Evolutionary conservation across 768 basidiomycete genomes (phyloP), one percentile per base, ranked within the genome.

Genomic region (Russula dissimulans): DNA sequence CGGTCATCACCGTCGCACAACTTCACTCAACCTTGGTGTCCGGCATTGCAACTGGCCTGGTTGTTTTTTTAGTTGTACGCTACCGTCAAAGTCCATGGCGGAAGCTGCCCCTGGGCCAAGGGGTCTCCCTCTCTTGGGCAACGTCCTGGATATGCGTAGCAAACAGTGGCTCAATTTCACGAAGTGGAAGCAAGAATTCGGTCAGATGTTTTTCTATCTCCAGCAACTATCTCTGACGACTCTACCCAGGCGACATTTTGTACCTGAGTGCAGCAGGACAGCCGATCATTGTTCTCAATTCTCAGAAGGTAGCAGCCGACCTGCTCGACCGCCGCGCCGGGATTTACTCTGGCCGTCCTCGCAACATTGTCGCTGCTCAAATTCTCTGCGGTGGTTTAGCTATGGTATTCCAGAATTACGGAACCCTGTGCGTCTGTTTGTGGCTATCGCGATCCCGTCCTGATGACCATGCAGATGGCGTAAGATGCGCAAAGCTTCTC

Each of bases 211-310:
- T n/a, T 9, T 8, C 34, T 43, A 6, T 11, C 12, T 11, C n/a
- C 26, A 17, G 6, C 29, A 9, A 15, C 46, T 36, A n/a, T 36
- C 26, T 32, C 60, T 63, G 26, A 64, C 31, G 32, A 18, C 5
- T 17, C 34, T 7, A 11, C n/a, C 11, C 17, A 66, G 65, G 65
- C 38, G 57, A 63, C 45, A 22, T 66, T 49, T 44, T 66, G 51
- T 67, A 55, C 47, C 46, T 67, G 6, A 67, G 36, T 51, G 60
- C 62, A 8, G 56, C 49, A 26, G 66, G 66, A 14, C 60, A 66
- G n/a, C 61, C 66, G 12, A 61, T 65, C 6, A 47, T 71, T 18
- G 59, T 70, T 10, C 58, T 71, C 42, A 71, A 68, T 48, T 39
- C 62, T 39, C 63, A 64, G 26, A 62, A 70, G 48, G 68, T 51